These are phyloP conservation scores for Paecilomyces variotii DNA, from an alignment of 2,329 filamentous ascomycete species.

Conservation along the genomic window DNA sequence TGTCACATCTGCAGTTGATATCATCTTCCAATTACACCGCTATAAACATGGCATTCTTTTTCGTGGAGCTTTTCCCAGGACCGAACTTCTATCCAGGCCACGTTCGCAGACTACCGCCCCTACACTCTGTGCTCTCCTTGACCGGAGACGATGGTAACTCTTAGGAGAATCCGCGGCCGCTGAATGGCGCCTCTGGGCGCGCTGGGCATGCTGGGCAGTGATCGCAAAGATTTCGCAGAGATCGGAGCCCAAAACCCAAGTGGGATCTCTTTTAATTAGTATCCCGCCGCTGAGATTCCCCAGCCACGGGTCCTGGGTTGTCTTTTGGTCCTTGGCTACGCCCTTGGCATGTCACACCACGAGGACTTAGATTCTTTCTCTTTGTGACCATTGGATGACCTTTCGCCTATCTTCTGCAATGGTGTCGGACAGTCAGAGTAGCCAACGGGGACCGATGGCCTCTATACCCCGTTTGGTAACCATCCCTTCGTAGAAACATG, in stretches of 20 bases:
- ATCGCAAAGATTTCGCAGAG: not conserved
- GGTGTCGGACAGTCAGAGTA: not conserved
- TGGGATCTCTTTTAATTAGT: not conserved
- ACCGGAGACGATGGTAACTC: not conserved
- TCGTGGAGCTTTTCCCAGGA: not conserved
- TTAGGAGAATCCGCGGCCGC: too few species aligned
- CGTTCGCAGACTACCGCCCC: too few species aligned
- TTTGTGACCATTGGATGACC: not conserved
- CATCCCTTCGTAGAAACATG: not conserved
- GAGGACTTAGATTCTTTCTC: not conserved
- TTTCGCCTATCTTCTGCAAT: not conserved
- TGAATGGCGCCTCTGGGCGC: not conserved
- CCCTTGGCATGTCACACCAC: not conserved
- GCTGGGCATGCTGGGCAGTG: not conserved
- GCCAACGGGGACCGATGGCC: not conserved
- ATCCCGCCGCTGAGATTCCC: not conserved
- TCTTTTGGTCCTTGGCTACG: not conserved
- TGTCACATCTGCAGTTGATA: not conserved
- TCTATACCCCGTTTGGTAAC: not conserved
- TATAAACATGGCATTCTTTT: not conserved
- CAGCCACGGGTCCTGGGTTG: not conserved
- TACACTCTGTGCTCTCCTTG: not conserved
- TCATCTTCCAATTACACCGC: not conserved
- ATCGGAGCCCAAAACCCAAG: not conserved
- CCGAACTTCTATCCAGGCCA: not conserved